phyloP scores from a whole-genome alignment of 2,329 filamentous ascomycete genomes.

The Cadophora luteo-olivacea region DNA sequence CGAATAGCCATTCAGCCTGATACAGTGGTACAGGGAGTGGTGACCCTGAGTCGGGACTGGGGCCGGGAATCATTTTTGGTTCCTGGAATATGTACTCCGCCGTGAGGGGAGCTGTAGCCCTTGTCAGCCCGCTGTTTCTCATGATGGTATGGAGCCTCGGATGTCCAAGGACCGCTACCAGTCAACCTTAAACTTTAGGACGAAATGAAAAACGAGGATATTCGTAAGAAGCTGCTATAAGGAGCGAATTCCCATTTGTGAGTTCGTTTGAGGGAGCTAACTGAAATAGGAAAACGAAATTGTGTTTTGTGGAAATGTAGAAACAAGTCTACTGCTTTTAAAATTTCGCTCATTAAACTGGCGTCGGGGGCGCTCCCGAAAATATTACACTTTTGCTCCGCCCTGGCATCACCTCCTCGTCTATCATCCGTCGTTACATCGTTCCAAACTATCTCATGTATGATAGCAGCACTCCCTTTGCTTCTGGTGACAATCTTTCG shows the following conservation, averaged over 20 bases:
- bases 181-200: not conserved
- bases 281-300: not conserved
- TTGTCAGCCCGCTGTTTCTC: not conserved
- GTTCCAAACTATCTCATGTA: slow-evolving; percentile 50
- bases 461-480: slow-evolving; percentile 52
- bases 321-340: slow-evolving; percentile 16
- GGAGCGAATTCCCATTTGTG: not conserved
- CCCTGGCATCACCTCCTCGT: slow-evolving; percentile 11
- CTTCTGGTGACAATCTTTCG: slow-evolving; percentile 71
- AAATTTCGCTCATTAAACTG: slow-evolving; percentile 12
- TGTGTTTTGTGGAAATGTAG: not conserved
- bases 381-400: slow-evolving; percentile 17
- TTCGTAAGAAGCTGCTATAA: not conserved
- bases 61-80: not conserved
- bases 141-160: not conserved
- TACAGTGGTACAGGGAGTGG: not conserved
- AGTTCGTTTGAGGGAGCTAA: not conserved
- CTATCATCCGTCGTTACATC: slow-evolving; percentile 23
- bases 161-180: not conserved
- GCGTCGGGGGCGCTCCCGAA: not conserved
- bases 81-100: not conserved
- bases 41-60: not conserved
- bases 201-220: not conserved
- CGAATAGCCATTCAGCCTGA: slow-evolving; percentile 13
- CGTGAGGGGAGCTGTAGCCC: not conserved